phyloP scores from a whole-genome alignment of 352 stramenopile species.

The Pythium periplocum region DNA sequence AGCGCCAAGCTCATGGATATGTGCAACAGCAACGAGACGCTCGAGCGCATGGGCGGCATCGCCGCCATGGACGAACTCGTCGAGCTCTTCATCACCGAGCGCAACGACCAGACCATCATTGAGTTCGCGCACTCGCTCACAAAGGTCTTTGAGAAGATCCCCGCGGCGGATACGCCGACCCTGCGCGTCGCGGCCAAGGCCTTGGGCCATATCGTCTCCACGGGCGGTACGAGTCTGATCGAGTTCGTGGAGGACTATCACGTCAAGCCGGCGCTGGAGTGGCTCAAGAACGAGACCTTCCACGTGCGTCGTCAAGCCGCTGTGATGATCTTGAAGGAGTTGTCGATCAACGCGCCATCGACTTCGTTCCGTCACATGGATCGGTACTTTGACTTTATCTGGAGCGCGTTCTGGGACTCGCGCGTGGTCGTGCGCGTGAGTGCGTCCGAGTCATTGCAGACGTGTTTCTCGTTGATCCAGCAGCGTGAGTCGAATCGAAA shows the following conservation, averaged over 20 bases:
- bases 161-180: conserved; percentile 60
- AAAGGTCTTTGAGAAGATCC: conserved; percentile 86
- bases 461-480: conserved; percentile 83
- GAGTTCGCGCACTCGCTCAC: conserved; percentile 86
- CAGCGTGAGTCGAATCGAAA: conserved; percentile 86
- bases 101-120: conserved; percentile 88
- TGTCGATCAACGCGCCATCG: conserved; percentile 81
- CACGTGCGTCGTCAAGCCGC: conserved; percentile 79
- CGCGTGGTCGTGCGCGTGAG: conserved; percentile 75
- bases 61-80: conserved; percentile 87
- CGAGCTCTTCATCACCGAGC: conserved; percentile 84
- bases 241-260: conserved; percentile 89
- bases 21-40: conserved; percentile 71
- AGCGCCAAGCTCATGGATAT: conserved; percentile 78
- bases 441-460: conserved; percentile 78
- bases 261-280: conserved; percentile 81
- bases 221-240: conserved; percentile 78
- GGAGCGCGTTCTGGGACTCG: conserved; percentile 85
- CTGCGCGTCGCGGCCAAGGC: conserved; percentile 73
- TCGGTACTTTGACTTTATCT: conserved; percentile 88
- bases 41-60: conserved; percentile 82
- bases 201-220: conserved; percentile 85
- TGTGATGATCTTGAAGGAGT: conserved; percentile 85
- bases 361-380: conserved; percentile 87
- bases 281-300: conserved; percentile 88